Evolutionary conservation across 2,329 filamentous ascomycete species (phyloP).

Genomic region (Cercospora sp.): DNA sequence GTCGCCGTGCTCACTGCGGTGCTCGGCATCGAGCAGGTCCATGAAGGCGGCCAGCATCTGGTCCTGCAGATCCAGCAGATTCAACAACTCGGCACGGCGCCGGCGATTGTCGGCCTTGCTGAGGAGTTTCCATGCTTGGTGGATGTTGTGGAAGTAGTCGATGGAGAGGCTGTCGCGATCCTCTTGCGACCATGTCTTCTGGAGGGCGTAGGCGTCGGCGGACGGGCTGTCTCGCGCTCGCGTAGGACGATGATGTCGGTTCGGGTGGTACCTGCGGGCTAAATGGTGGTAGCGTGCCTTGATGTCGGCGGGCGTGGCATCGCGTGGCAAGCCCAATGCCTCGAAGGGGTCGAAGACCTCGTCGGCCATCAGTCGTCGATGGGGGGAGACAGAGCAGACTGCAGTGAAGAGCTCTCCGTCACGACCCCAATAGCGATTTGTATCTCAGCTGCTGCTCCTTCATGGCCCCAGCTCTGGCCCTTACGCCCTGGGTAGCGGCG

Average conservation of each 20-base stretch:
- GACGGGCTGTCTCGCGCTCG: neutral
- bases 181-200: slow-evolving; percentile 43
- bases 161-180: slow-evolving; percentile 25
- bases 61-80: slow-evolving; percentile 36
- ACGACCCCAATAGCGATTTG: slow-evolving; percentile 12
- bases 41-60: slow-evolving; percentile 31
- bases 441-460: slow-evolving; percentile 22
- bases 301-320: slow-evolving; percentile 75
- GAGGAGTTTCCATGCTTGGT: slow-evolving; percentile 37
- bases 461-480: slow-evolving; percentile 8
- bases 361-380: slow-evolving; percentile 21
- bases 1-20: slow-evolving; percentile 18
- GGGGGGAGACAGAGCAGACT: slow-evolving; percentile 15
- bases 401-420: slow-evolving; percentile 26
- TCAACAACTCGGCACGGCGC: slow-evolving; percentile 34
- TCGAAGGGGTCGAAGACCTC: slow-evolving; percentile 70
- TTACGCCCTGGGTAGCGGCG: slow-evolving; percentile 4
- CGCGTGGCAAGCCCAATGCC: slow-evolving; percentile 69
- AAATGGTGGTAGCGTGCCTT: slow-evolving; percentile 89
- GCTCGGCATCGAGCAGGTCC: slow-evolving; percentile 28
- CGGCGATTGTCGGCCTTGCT: slow-evolving; percentile 34
- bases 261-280: slow-evolving; percentile 76
- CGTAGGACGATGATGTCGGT: slow-evolving; percentile 48
- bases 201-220: neutral
- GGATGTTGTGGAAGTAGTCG: slow-evolving; percentile 36